Evolutionary conservation across 352 stramenopile species (phyloP).

Genomic region (Phytophthora agathidicida): DNA sequence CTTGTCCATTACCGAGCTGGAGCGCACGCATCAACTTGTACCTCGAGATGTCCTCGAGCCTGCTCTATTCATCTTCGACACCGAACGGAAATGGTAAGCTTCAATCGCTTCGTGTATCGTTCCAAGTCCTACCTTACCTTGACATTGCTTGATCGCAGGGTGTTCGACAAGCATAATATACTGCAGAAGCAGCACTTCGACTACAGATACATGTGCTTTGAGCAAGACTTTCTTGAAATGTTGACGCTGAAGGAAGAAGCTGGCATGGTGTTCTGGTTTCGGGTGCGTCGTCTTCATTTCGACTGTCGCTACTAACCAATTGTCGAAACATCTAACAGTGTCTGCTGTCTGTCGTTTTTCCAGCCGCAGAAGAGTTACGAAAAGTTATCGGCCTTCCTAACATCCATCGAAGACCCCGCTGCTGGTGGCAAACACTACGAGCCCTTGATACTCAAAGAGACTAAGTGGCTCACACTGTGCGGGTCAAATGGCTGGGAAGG

Average conservation of each 20-base stretch:
- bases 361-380: conserved; percentile 71
- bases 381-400: conserved; percentile 65
- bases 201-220: conserved; percentile 80
- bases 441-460: conserved; percentile 63
- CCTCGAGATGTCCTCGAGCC: conserved; percentile 70
- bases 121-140: too few relatives aligned
- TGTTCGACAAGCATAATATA: conserved; percentile 72
- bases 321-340: too few relatives aligned
- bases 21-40: conserved; percentile 65
- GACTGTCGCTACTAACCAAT: too few relatives aligned
- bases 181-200: conserved; percentile 76
- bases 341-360: conserved; percentile 26
- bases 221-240: conserved; percentile 78
- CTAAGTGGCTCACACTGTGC: conserved; percentile 69
- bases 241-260: conserved; percentile 77
- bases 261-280: conserved; percentile 78
- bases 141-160: conserved; percentile 29
- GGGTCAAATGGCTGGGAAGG: conserved; percentile 77
- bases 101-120: neutral
- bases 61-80: conserved; percentile 71
- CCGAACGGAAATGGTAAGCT: conserved; percentile 67
- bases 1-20: conserved; percentile 69
- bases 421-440: conserved; percentile 46
- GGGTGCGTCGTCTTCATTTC: conserved; percentile 37
- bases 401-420: conserved; percentile 54